Base-by-base conservation (phyloP, 2,329 filamentous ascomycete species). In the Alternaria tenuissima region DNA sequence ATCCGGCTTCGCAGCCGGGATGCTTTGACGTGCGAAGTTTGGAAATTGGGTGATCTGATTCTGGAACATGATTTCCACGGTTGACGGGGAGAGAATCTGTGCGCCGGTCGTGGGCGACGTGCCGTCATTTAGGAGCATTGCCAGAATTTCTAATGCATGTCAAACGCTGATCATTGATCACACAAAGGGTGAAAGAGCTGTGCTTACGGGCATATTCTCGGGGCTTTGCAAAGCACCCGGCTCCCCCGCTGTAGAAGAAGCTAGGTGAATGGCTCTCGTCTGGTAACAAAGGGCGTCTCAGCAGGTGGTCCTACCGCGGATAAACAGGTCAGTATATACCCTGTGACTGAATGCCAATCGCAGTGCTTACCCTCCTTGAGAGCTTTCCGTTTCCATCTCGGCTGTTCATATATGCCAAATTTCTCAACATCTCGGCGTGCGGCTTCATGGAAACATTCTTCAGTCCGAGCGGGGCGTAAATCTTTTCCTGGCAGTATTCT, bases 11-110 rank as follows among this genome's bases (percentile, higher is more conserved):
- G 24, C 32, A 30, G 18, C 44, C 30, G 46, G 57, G 32, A 46
- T 59, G 12, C 46, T 43, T 20, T 56, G 24, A 26, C 24, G 22
- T 30, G 43, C 28, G 24, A 56, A 43, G 18, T 42, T 3, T 16
- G 41, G 38, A 32, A 49, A 51, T 22, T 34, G 36, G 9, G 44
- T 42, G 22, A 32, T 52, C 22, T 49, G 38, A 51, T 51, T 44
- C 36, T 51, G 28, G 52, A 59, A 51, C 57, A 34, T 24, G n/a
- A 22, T 16, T 34, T 47, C 42, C 41, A 52, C 55, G 16, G 18
- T 52, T 20, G 11, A 39, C 18, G 49, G 4, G 5, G 30, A 24
- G 32, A 53, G 11, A n/a, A 53, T 11, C 26, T 9, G 26, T 28
- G 18, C 24, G 11, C 32, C 20, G 4, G 14, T n/a, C 38, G 24